Base-by-base conservation (phyloP, 805 yeast genomes). In the Metschnikowia lochheadii region DNA sequence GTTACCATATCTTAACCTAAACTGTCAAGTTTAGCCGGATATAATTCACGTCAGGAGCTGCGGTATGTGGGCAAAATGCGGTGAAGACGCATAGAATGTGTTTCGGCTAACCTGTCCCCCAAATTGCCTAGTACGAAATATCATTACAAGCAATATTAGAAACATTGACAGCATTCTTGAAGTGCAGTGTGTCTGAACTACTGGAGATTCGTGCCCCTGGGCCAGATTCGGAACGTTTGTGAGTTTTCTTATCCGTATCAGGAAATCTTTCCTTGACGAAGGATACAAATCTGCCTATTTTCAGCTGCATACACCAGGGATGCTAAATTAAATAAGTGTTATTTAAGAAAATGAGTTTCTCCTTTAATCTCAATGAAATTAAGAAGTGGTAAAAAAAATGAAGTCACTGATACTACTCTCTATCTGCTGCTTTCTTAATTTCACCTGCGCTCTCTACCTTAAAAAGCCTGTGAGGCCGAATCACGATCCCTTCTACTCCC, bases 401-500 rank as follows among this genome's bases (percentile, higher is more conserved):
- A 41, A 32, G 36, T 8, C 13, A 14, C 36, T 18, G 36, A 18
- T 20, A 32, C 14, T 41, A 11, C 29, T 41, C 36, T 5, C 15
- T 14, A 11, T 41, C 14, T 41, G 44, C 18, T 18, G 34, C 29
- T 32, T 41, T 11, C 7, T 41, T 17, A 18, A 18, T n/a, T 17
- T 41, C 17, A 11, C 39, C 23, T 14, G 11, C 46, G 46, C 46
- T 20, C 46, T 44, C 17, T 44, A 44, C 46, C 33, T 35, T 13
- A 42, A 41, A 15, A 43, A 44, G 26, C 46, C 40, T 2, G 15
- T 21, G 20, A 37, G 41, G 15, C 52, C 55, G 7, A 20, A 36
- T 17, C 21, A 36, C 5, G 54, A 51, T 26, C 29, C 45, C 17
- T 52, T 52, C 35, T 52, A 52, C 18, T 13, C 14, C 7, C 41